Base-by-base conservation (phyloP, 2,329 filamentous ascomycete genomes). In the Aspergillus sp. region DNA sequence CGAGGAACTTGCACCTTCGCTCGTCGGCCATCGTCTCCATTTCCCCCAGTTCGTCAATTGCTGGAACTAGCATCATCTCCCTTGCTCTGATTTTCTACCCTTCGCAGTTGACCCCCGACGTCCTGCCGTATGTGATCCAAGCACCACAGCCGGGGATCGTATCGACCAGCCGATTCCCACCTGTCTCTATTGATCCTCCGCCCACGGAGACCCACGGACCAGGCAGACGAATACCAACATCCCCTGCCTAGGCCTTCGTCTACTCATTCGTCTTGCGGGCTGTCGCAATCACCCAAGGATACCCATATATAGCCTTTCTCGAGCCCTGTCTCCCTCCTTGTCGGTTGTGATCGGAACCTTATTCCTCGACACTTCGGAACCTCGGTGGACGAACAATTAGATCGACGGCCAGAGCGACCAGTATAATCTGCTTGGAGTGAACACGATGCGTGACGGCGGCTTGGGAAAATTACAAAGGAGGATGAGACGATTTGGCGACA, bases 401-500 rank as follows among this genome's bases (percentile, higher is more conserved):
- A 50, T 47, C 56, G 13, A 38, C 36, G 39, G 47, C 23, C 10
- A 51, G 42, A 23, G 32, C 11, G 32, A 36, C 32, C 32, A 36
- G 50, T 30, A 38, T 21, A 57, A 19, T 38, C 8, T 32, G 11
- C 17, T 39, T 15, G 53, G 36, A n/a, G 25, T 8, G 15, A 17
- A 44, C 51, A 67, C 53, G 48, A 70, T 72, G 68, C 64, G 66
- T 54, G 69, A 71, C 58, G 63, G 69, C 32, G 66, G 67, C 52
- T 58, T 71, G 48, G 62, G 66, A 36, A 73, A 69, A 61, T 66
- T 77, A 57, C 74, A 75, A 36, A 76, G 73, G 65, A 67, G 66
- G 62, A 72, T 77, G 70, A 71, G 72, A 54, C 67, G 72, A 44
- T 74, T 77, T 61, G 70, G 72, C 38, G 75, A 77, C 63, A 74